These are phyloP conservation scores for Penicillium sp. DNA, from an alignment of 2,329 filamentous ascomycete genomes.

Conservation along the genomic window DNA sequence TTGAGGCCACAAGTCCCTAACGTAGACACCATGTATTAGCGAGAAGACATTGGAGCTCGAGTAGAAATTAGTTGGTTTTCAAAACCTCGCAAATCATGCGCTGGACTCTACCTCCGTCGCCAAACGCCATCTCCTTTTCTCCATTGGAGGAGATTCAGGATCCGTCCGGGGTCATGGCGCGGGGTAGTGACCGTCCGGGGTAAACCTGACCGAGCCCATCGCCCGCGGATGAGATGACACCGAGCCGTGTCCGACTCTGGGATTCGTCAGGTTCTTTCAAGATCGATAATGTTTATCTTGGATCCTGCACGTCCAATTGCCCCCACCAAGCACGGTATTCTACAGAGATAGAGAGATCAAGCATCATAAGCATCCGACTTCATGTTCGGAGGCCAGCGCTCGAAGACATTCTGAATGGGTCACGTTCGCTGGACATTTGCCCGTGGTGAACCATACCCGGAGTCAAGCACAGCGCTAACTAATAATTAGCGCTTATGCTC, in stretches of 20 bases:
- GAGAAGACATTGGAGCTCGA: too few species aligned
- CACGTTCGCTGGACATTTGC: conserved; percentile 5
- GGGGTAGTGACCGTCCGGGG: conserved; percentile 18
- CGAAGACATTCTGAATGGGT: conserved; percentile 10
- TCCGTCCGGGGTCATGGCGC: conserved; percentile 18
- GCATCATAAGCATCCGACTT: conserved; percentile 9
- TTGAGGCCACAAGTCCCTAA: too few species aligned
- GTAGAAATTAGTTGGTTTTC: too few species aligned
- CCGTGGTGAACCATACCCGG: conserved; percentile 3
- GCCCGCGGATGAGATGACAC: conserved; percentile 9
- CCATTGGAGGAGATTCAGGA: conserved; percentile 17
- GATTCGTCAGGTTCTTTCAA: conserved; percentile 3
- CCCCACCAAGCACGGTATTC: conserved; percentile 2
- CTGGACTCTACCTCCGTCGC: too few species aligned
- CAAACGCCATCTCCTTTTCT: conserved; percentile 4
- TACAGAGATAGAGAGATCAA: conserved; percentile 9
- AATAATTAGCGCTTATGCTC: conserved; percentile 16
- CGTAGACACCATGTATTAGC: too few species aligned
- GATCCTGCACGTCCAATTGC: conserved; percentile 4
- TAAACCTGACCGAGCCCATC: conserved; percentile 15
- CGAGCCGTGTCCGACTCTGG: conserved; percentile 11
- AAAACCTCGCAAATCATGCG: too few species aligned
- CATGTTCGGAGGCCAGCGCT: conserved; percentile 10
- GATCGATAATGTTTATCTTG: conserved; percentile 4
- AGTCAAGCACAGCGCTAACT: conserved; percentile 14